Conservation (phyloP, 2,329 filamentous ascomycete genomes). For the Microcera coccophila region DNA sequence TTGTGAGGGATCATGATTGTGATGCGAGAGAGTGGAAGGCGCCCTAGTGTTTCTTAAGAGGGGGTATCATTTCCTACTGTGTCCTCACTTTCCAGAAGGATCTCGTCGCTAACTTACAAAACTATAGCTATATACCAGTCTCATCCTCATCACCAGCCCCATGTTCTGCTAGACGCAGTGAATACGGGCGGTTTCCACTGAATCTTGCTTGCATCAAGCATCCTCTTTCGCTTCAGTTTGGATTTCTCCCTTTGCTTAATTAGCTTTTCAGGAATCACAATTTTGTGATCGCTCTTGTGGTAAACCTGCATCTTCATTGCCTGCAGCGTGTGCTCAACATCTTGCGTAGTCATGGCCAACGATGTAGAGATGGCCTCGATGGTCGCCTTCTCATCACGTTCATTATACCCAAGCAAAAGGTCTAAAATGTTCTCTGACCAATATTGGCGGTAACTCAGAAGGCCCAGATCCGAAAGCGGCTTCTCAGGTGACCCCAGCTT, state of each 20-base stretch:
- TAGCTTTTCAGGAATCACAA: constrained; percentile 83
- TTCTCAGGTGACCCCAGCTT: constrained; percentile 97
- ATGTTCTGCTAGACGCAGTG: constrained; percentile 81
- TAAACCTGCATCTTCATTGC: constrained; percentile 94
- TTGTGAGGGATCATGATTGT: no score
- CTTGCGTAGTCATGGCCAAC: constrained; percentile 93
- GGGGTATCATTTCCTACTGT: neutral
- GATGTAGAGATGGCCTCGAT: constrained; percentile 78
- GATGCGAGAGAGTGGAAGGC: no score
- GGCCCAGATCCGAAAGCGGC: constrained; percentile 85
- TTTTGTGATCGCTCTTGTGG: constrained; percentile 93
- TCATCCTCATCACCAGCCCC: constrained; percentile 69
- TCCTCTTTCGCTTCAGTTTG: constrained; percentile 69
- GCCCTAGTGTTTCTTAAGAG: neutral
- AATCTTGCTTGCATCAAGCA: constrained; percentile 73
- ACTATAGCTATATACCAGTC: neutral
- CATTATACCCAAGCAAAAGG: constrained; percentile 69
- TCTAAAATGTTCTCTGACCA: constrained; percentile 96
- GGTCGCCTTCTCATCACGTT: constrained; percentile 67
- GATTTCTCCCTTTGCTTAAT: constrained; percentile 76
- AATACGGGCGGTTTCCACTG: constrained; percentile 98
- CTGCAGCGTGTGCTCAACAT: constrained; percentile 92
- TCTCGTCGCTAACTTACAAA: neutral
- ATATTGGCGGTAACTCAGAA: constrained; percentile 92
- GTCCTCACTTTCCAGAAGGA: neutral